These are phyloP conservation scores for Musa itinerans DNA, from an alignment of 176 grass and related monocot species.

Conservation along the genomic window DNA sequence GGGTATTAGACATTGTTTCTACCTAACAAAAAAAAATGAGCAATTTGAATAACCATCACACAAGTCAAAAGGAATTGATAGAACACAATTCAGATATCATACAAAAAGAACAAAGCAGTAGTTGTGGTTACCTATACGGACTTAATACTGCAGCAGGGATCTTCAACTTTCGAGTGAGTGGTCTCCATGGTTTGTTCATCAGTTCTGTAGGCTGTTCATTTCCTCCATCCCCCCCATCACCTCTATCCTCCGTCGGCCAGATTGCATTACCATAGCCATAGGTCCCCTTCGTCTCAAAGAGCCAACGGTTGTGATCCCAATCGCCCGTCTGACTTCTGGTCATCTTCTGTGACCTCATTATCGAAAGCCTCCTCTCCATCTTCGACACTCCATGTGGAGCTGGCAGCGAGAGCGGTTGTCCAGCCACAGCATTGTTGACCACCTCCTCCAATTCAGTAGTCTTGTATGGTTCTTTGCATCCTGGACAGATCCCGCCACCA, in stretches of 20 bases:
- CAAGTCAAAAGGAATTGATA: background rate
- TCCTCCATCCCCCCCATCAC: constrained; percentile 31
- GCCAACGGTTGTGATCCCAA: constrained; percentile 93
- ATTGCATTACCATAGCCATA: constrained; percentile 97
- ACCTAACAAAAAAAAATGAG: background rate
- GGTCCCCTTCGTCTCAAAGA: constrained; percentile 91
- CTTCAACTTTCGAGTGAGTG: constrained; percentile 74
- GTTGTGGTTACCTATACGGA: constrained; percentile 55
- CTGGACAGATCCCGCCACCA: constrained; percentile 53
- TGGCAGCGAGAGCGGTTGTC: constrained; percentile 36
- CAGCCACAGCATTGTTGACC: background rate
- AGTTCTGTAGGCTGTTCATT: constrained; percentile 61
- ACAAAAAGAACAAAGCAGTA: background rate
- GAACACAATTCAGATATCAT: background rate
- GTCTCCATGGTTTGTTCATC: constrained; percentile 82
- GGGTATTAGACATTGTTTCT: background rate
- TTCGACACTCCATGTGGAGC: constrained; percentile 44
- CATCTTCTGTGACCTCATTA: constrained; percentile 64
- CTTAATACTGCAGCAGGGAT: constrained; percentile 72
- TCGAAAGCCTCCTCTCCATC: constrained; percentile 76
- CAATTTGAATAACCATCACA: background rate
- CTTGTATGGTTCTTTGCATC: constrained; percentile 87
- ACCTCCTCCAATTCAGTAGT: constrained; percentile 73
- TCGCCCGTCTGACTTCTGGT: constrained; percentile 88
- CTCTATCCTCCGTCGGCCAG: constrained; percentile 76